phyloP scores from a whole-genome alignment of 1,139 yeast species.

The Saccharomyces hybrid region DNA sequence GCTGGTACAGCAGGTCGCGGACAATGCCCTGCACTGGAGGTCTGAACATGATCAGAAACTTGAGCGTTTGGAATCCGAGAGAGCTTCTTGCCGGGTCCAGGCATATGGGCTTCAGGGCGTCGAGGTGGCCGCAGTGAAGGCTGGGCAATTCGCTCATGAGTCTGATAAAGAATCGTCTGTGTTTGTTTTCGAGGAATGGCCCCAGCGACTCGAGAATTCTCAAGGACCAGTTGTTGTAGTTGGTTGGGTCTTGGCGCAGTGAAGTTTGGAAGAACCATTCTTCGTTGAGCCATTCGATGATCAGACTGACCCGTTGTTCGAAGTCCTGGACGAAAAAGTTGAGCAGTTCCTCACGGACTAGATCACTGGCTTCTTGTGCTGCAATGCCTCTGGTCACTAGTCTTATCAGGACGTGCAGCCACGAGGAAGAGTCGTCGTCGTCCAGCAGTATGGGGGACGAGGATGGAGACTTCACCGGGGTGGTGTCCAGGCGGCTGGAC shows the following conservation, averaged over 20 bases:
- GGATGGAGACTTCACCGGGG: not conserved
- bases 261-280: constrained; percentile 74
- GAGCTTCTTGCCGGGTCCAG: constrained; percentile 76
- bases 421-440: constrained; percentile 47
- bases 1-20: constrained; percentile 52
- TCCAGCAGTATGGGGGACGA: not conserved
- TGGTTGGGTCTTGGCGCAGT: constrained; percentile 35
- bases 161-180: constrained; percentile 72
- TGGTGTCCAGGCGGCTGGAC: not conserved
- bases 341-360: constrained; percentile 63
- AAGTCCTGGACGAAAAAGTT: constrained; percentile 70
- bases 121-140: constrained; percentile 52
- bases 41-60: constrained; percentile 78
- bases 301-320: constrained; percentile 61
- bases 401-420: constrained; percentile 71
- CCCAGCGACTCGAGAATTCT: constrained; percentile 71
- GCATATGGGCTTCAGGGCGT: constrained; percentile 65
- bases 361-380: constrained; percentile 40
- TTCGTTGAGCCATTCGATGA: constrained; percentile 92
- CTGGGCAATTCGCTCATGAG: constrained; percentile 81
- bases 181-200: constrained; percentile 74
- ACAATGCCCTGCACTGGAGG: constrained; percentile 74
- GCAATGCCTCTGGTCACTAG: constrained; percentile 73
- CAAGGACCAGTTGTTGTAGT: constrained; percentile 61
- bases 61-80: constrained; percentile 74